phyloP scores from a whole-genome alignment of 2,329 filamentous ascomycete species.

The Cytospora leucostoma region DNA sequence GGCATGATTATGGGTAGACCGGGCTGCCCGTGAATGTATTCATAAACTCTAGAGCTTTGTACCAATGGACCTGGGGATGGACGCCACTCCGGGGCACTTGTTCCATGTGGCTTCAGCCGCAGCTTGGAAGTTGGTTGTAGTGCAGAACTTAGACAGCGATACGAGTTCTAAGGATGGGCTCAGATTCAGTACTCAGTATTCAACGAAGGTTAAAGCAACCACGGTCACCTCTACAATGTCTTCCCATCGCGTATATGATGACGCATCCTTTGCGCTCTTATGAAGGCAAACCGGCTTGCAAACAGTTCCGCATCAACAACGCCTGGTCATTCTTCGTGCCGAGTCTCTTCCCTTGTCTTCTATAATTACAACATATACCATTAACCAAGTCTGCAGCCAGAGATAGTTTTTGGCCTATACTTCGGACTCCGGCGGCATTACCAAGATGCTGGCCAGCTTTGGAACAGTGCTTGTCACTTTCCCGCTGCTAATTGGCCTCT shows the following conservation, averaged over 20 bases:
- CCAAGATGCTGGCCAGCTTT: not conserved
- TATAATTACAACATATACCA: not conserved
- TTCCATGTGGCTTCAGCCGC: not conserved
- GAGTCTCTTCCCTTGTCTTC: not conserved
- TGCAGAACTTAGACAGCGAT: not conserved
- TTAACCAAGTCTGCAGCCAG: not conserved
- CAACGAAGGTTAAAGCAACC: not conserved
- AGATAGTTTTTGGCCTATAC: not conserved
- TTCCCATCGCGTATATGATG: not conserved
- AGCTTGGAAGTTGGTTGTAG: not conserved
- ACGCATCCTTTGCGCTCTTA: not conserved
- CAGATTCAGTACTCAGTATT: not conserved
- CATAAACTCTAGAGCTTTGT: no score
- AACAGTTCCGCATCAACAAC: fast-evolving
- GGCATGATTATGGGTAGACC: no score
- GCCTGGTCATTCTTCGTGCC: not conserved
- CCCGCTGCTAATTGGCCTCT: not conserved
- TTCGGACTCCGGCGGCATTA: not conserved
- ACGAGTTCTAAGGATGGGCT: not conserved
- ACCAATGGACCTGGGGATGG: no score
- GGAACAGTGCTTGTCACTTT: not conserved
- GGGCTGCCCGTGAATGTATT: no score
- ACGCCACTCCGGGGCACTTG: not conserved
- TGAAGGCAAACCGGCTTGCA: not conserved
- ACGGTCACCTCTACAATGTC: not conserved